phyloP scores from a whole-genome alignment of 2,329 filamentous ascomycete genomes.

The Pezicula neosporulosa region DNA sequence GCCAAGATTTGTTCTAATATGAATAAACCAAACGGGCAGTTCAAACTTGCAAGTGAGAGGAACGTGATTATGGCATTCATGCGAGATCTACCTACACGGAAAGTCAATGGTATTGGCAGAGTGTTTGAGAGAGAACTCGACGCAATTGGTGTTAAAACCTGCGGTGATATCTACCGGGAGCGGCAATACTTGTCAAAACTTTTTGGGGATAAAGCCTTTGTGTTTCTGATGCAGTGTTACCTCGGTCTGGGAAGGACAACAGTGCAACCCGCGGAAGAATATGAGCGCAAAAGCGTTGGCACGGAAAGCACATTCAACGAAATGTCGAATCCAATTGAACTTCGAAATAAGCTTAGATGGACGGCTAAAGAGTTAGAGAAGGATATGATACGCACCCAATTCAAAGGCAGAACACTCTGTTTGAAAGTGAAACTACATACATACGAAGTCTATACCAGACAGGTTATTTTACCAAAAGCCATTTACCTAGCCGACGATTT shows the following conservation, averaged over 20 bases:
- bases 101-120: constrained; percentile 92
- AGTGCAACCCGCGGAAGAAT: constrained; percentile 82
- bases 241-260: constrained; percentile 83
- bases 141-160: constrained; percentile 82
- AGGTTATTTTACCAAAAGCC: constrained; percentile 70
- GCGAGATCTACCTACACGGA: constrained; percentile 76
- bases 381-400: constrained; percentile 74
- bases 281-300: constrained; percentile 89
- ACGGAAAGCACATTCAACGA: constrained; percentile 91
- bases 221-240: constrained; percentile 81
- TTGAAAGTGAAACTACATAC: constrained; percentile 94
- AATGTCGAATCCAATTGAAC: constrained; percentile 61
- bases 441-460: constrained; percentile 85
- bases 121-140: constrained; percentile 90
- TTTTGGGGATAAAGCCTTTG: constrained; percentile 88
- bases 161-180: constrained; percentile 79
- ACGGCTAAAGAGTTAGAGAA: constrained; percentile 85
- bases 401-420: constrained; percentile 86
- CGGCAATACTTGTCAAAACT: constrained; percentile 71
- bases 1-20: constrained; percentile 95
- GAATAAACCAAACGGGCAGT: constrained; percentile 97
- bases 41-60: constrained; percentile 68
- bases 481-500: constrained; percentile 75
- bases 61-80: constrained; percentile 81
- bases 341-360: constrained; percentile 74